phyloP scores from a whole-genome alignment of 495 filamentous ascomycete species.

The Xylaria cubensis region DNA sequence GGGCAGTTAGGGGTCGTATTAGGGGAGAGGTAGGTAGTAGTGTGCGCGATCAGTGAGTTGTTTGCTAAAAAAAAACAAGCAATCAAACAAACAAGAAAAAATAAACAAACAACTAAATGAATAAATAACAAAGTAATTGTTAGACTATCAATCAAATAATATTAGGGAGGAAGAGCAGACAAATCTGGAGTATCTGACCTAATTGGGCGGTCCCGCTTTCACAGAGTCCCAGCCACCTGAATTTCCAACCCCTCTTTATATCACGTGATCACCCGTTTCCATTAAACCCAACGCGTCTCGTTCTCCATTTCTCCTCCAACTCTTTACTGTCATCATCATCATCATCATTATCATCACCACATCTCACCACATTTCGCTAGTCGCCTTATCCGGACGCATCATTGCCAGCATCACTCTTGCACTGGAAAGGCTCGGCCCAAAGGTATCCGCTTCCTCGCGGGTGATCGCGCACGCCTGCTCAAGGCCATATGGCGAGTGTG shows the following conservation, averaged over 20 bases:
- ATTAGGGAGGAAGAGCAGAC: too few species aligned
- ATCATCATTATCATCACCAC: neutral
- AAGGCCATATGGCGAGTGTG: constrained; percentile 26
- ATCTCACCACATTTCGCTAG: neutral
- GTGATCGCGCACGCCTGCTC: constrained; percentile 27
- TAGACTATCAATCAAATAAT: too few species aligned
- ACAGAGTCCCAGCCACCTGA: constrained; percentile 2
- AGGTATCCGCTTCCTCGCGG: constrained; percentile 28
- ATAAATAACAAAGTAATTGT: too few species aligned
- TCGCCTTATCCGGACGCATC: constrained; percentile 11
- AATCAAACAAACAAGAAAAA: too few species aligned
- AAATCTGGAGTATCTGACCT: too few species aligned
- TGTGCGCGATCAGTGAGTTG: too few species aligned
- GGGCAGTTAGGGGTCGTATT: too few species aligned
- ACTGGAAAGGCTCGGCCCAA: constrained; percentile 22
- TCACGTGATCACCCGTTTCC: constrained; percentile 13
- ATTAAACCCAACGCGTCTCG: neutral
- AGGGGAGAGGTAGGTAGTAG: too few species aligned
- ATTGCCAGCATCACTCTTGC: constrained; percentile 5
- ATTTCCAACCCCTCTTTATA: neutral
- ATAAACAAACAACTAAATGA: too few species aligned
- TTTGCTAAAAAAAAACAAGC: too few species aligned
- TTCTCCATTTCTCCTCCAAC: neutral
- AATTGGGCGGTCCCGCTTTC: too few species aligned
- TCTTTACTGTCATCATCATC: neutral